Base-by-base conservation (phyloP, 257 asterid genomes). In the Phtheirospermum japonicum region DNA sequence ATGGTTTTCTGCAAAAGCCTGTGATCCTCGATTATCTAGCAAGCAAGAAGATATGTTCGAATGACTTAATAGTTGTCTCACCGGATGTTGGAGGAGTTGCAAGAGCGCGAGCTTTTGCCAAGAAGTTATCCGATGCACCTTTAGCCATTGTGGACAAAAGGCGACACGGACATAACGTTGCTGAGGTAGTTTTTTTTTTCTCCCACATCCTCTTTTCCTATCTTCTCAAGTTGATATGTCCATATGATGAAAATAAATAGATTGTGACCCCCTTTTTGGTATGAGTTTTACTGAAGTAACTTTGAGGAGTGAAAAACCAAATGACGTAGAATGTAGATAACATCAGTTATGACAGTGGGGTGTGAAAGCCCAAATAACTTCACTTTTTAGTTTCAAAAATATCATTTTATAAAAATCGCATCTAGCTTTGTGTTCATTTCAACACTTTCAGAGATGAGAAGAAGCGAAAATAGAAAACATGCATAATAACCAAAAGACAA, bases 81-180 rank as follows among this genome's bases (percentile, higher is more conserved):
- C 97, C 97, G 42, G 97, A 89, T 73, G 97, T 89, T 73, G 97
- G 97, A 63, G 97, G 97, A 19, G 97, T 89, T 65, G 97, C 97
- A 66, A 77, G 97, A 77, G 97, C 97, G 56, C 82, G 97, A 60
- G 85, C 97, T 70, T 89, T 89, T 69, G 97, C 97, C 2, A 89
- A 89, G 73, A 89, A 89, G 78, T 73, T 89, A 72, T 89, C 97
- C 67, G 97, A 89, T 73, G 97, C 97, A 57, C 97, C 95, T 64
- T 76, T 89, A 75, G 97, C 97, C 76, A 89, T 89, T 70, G 97
- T 89, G 71, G 97, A 89, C 73, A 89, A 89, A 76, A 84, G 97
- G 85, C 89, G 97, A 23, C 94, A 89, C 0, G 94, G 90, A 39
- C 97, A 89, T 53, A 89, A 86, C 53, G 72, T 89, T 16, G 92